Evolutionary conservation across 208 protist genomes (phyloP), one percentile per base, ranked within the genome.

Genomic region (Wallacemonas sp.): DNA sequence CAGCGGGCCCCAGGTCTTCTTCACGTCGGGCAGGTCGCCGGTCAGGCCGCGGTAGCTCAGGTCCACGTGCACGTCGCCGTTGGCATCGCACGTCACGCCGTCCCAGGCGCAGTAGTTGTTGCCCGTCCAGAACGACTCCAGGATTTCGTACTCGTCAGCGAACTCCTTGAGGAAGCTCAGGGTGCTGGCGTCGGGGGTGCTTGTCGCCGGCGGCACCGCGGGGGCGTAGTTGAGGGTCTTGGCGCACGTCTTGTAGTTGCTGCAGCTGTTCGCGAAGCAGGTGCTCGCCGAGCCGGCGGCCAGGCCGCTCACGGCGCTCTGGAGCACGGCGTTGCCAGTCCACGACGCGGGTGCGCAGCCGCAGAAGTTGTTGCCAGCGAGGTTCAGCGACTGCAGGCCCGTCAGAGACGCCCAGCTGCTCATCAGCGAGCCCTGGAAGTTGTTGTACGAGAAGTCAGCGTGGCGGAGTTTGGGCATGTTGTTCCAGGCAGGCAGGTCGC

Each of bases 81-180:
- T 65, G 38, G 54, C 55, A 38, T 72, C 55, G 54, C 60, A 78
- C 45, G 59, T 47, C 28, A 78, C 66, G 19, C 54, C 38, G 24
- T 15, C 27, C 46, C 67, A 70, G 34, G 9, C 36, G 72, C 72
- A 78, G 66, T 66, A 73, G 55, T 66, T 22, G 17, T 27, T 36
- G 30, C 62, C 66, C 1, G 61, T 62, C 66, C 72, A 73, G 15
- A 15, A 9, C 11, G 5, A 39, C 46, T 54, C 22, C 15, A 78
- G 54, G 17, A 46, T 41, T 15, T 31, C 5, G 60, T 62, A 58
- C 55, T 65, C 42, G 56, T 65, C 41, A 2, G 22, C 47, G 55
- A 78, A 68, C 38, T 46, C 45, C 12, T 30, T 41, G 39, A 69
- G 62, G 66, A 66, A 73, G 38, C 36, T 68, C 46, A 66, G 67